phyloP scores from a whole-genome alignment of 495 filamentous ascomycete species.

The Trichocladium antarcticum region DNA sequence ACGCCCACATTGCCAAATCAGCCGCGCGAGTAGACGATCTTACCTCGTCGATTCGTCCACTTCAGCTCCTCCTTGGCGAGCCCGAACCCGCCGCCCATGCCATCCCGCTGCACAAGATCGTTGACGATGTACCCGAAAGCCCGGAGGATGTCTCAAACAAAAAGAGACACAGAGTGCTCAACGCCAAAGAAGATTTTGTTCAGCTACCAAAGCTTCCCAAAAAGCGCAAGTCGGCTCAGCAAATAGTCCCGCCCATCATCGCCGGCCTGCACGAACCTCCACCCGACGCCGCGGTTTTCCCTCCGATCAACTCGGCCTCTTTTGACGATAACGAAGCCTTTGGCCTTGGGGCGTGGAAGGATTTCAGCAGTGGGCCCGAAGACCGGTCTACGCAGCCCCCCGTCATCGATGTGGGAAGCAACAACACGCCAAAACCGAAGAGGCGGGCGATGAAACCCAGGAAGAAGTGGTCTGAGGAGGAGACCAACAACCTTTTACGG shows the following conservation, averaged over 20 bases:
- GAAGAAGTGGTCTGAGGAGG: slow-evolving; percentile 71
- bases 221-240: slow-evolving; percentile 43
- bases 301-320: slow-evolving; percentile 51
- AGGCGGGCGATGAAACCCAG: slow-evolving; percentile 37
- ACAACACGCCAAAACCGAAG: slow-evolving; percentile 27
- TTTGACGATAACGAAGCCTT: slow-evolving; percentile 31
- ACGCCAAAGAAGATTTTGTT: slow-evolving; percentile 43
- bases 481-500: slow-evolving; percentile 63
- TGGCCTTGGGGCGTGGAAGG: slow-evolving; percentile 14
- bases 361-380: slow-evolving; percentile 15
- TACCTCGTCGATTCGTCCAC: slow-evolving; percentile 14
- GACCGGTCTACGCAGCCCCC: slow-evolving; percentile 21
- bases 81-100: slow-evolving; percentile 24
- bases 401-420: slow-evolving; percentile 11
- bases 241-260: slow-evolving; percentile 50
- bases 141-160: slow-evolving; percentile 32
- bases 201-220: slow-evolving; percentile 48
- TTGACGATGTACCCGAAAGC: slow-evolving; percentile 31
- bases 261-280: slow-evolving; percentile 68
- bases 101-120: slow-evolving; percentile 38
- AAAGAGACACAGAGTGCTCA: slow-evolving; percentile 33
- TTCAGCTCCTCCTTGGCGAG: slow-evolving; percentile 23
- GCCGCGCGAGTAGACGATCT: slow-evolving; percentile 7
- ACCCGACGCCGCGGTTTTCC: slow-evolving; percentile 59
- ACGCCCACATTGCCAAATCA: slow-evolving; percentile 16